A percentile compares a stretch with the other conserved stretches of the same genome.
Conservation (phyloP, 192 early-diverging fungal genomes). For the Ambispora gerdemannii region DNA sequence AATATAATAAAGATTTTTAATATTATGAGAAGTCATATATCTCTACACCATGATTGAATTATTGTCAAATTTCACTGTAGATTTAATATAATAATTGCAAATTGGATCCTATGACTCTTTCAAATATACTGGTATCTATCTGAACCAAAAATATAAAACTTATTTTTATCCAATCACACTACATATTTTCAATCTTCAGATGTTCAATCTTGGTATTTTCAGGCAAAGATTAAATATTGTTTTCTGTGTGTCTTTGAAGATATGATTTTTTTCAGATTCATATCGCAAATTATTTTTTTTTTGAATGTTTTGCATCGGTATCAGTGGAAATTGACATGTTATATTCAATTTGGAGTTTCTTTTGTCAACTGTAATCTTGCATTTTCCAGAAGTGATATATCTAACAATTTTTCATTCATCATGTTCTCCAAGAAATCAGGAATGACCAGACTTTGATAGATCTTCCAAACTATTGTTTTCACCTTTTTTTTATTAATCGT, state of each 20-base stretch:
- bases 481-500: too few relatives aligned
- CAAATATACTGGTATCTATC: too few relatives aligned
- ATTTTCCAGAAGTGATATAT: background rate
- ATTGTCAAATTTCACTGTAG: too few relatives aligned
- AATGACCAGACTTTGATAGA: background rate
- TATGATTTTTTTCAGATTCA: background rate
- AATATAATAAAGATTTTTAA: conserved; percentile 1
- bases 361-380: background rate
- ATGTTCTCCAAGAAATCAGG: background rate
- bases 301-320: background rate
- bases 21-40: background rate
- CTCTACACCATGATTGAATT: conserved; percentile 9
- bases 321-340: background rate
- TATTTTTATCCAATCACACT: too few relatives aligned
- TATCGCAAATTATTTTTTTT: background rate
- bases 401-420: background rate
- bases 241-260: background rate
- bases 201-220: too few relatives aligned
- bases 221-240: too few relatives aligned
- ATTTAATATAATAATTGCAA: too few relatives aligned
- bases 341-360: background rate
- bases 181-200: too few relatives aligned
- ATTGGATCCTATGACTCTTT: too few relatives aligned
- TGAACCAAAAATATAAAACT: too few relatives aligned
- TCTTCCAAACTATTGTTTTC: too few relatives aligned